These are phyloP conservation scores for Heliosperma pusillum DNA, from an alignment of 148 eudicot species.

Conservation along the genomic window DNA sequence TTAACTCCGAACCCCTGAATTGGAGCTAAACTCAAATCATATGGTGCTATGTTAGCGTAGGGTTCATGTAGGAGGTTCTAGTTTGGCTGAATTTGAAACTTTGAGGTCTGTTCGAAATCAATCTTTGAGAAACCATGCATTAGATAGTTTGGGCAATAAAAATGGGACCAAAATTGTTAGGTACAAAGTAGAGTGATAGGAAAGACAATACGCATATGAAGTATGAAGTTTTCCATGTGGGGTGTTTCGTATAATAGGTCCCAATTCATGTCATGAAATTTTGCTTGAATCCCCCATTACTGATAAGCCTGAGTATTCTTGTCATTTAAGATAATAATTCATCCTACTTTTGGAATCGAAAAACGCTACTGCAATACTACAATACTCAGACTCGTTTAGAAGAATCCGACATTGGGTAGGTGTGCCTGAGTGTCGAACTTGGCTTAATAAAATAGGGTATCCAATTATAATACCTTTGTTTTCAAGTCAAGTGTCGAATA, in stretches of 20 bases:
- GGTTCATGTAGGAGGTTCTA: not conserved
- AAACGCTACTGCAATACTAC: not conserved
- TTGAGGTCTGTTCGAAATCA: not conserved
- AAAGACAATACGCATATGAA: not conserved
- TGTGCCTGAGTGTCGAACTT: no score
- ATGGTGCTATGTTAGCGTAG: no score
- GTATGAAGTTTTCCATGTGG: not conserved
- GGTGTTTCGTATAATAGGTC: not conserved
- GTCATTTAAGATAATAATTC: not conserved
- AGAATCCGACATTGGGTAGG: no score
- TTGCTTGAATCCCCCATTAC: not conserved
- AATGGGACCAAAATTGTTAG: conserved; percentile 3
- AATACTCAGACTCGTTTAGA: no score
- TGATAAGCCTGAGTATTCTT: not conserved
- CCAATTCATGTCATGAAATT: not conserved
- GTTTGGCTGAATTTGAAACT: not conserved
- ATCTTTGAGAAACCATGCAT: not conserved
- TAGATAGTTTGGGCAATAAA: not conserved
- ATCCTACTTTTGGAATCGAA: not conserved
- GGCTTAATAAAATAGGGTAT: no score
- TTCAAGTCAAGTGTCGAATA: no score
- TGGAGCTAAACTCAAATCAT: not conserved
- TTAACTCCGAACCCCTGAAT: not conserved
- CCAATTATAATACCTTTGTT: no score
- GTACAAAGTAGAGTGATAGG: conserved; percentile 2